These are phyloP conservation scores for Tympanopsis confertula DNA, from an alignment of 2,329 filamentous ascomycete species.

Conservation along the genomic window DNA sequence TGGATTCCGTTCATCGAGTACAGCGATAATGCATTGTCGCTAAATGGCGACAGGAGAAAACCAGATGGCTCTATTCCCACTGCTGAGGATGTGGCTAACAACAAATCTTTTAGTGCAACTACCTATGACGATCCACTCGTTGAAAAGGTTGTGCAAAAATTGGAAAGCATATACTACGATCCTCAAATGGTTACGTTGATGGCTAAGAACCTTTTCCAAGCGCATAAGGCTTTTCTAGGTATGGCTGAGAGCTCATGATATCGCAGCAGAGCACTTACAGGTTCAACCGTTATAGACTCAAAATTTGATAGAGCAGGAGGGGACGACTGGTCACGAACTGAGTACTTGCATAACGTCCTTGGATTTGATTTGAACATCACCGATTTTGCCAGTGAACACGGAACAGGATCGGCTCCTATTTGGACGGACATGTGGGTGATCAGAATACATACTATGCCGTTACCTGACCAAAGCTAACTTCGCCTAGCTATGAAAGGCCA, in stretches of 20 bases:
- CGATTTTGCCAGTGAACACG: slow-evolving; percentile 25
- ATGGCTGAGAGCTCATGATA: not conserved
- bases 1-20: slow-evolving; percentile 53
- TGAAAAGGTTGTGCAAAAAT: slow-evolving; percentile 19
- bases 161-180: slow-evolving; percentile 19
- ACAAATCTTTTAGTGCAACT: slow-evolving; percentile 24
- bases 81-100: slow-evolving; percentile 28
- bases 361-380: slow-evolving; percentile 39
- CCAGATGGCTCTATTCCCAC: slow-evolving; percentile 41
- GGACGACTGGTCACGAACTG: slow-evolving; percentile 55
- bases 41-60: slow-evolving; percentile 32
- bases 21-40: slow-evolving; percentile 38
- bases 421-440: too few species aligned
- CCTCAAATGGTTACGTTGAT: slow-evolving; percentile 16
- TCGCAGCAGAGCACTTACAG: not conserved
- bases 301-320: slow-evolving; percentile 31
- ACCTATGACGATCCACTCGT: slow-evolving; percentile 20
- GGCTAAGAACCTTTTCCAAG: slow-evolving; percentile 31
- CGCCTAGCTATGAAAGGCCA: slow-evolving; percentile 36
- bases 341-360: slow-evolving; percentile 47
- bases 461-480: too few species aligned
- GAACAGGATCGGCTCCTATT: too few species aligned
- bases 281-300: slow-evolving; percentile 7
- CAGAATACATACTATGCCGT: too few species aligned
- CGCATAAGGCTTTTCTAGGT: slow-evolving; percentile 37